Evolutionary conservation across 2,329 filamentous ascomycete species (phyloP), one percentile per base, ranked within the genome.

Genomic region (Fusarium buxicola): DNA sequence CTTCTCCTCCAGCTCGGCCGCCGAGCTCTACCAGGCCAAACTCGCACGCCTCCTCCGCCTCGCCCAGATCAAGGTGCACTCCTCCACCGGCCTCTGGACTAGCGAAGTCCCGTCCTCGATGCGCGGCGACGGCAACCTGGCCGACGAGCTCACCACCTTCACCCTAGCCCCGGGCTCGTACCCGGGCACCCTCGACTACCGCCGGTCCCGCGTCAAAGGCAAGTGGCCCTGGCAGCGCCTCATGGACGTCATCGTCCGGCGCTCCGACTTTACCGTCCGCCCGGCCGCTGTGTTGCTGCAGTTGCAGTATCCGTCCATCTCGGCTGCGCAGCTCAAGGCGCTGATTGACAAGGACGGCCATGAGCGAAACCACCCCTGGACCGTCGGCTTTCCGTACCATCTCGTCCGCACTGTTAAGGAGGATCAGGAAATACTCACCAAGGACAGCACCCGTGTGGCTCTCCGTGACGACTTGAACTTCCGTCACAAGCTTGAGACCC

Each of bases 1-100:
- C 51, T 94, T 94, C 79, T 80, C 84, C 59, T 83, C 80, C 18
- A 71, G 78, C 15, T 76, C 80, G n/a, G 84, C 87, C 11, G 90
- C 90, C 1, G 73, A 78, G 8, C 80, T 84, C 35, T 94, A 91
- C 74, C 82, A 84, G 50, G 70, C 71, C 53, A 73, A 73, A 47
- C 59, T 78, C 54, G 59, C 72, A 16, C 75, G 74, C 34, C 68
- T 78, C 12, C 70, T 77, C 45, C 62, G 65, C 18, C 72, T 77
- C 41, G 63, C 72, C 46, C 71, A 69, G 12, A 60, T 72, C 41
- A 74, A 69, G 38, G 57, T 71, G 60, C 46, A 76, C 72, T 67
- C 69, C 49, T 43, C 52, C 47, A 63, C 60, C 2, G 71, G 68
- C 35, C 66, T 76, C 10, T 78, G 75, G 76, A 55, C 70, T 45